Evolutionary conservation across 306 rosid genomes (phyloP), one percentile per base, ranked within the genome.

Genomic region (Lathyrus sativus): DNA sequence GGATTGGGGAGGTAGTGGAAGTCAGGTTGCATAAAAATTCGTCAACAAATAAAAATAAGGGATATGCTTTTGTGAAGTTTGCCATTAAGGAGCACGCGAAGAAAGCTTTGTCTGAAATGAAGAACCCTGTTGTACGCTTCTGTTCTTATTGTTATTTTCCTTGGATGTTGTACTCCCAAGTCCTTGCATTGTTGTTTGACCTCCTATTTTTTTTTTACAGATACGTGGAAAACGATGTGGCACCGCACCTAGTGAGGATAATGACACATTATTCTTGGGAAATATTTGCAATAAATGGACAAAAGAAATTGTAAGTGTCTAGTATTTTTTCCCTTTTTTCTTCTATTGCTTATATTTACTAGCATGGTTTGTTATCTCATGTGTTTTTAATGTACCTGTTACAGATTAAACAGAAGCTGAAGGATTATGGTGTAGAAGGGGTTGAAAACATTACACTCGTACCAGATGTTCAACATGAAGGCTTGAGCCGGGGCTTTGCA

Each of bases 271-370:
- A 81, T 91, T 91, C 68, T 63, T 88, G 82, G 95, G 95, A 64
- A 91, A 91, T 76, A 91, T 91, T 68, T 84, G 95, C 86, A 88
- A 79, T 50, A 83, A 81, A 24, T 91, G 97, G 97, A 86, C 92
- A 75, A 88, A 86, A 82, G 95, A 88, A 86, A 85, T 85, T 51
- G 92, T 86, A 76, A 81, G 92, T 81, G 12, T 62, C 57, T 12
- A 17, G 17, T 38, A 61, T 18, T 72, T 55, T 37, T 37, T 54
- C 11, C 4, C 56, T 11, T 5, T 44, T 5, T 12, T 44, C 4
- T 9, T 17, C 12, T 67, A 19, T 63, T 77, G 57, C 37, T 13
- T 46, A 17, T 70, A 62, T 58, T 45, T 22, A 62, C 66, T 55
- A 67, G 28, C 14, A 22, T 76, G 65, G 67, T 18, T 70, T 55